Base-by-base conservation (phyloP, 257 asterid genomes). In the Asclepias syriaca region DNA sequence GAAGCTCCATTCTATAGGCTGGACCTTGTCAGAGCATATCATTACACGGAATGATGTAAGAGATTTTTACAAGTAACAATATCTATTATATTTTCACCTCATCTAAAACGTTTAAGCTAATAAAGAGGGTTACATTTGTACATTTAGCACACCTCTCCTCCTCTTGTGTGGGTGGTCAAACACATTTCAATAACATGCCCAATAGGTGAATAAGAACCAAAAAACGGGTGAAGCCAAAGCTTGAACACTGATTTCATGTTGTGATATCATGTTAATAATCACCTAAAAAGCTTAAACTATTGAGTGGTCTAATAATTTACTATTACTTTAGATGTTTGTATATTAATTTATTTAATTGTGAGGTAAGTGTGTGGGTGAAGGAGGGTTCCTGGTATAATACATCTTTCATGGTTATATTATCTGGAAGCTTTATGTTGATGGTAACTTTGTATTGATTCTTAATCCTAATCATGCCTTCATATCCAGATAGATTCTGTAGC, bases 401-500 rank as follows among this genome's bases (percentile, higher is more conserved):
- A 58, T 58, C 16, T 58, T 58, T 8, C 64, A 10, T 22, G 60
- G 32, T 4, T 22, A 54, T 19, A 10, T 58, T 58, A 7, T 63
- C 66, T 61, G 37, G 19, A 61, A 60, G n/a, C 39, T 34, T 34
- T 61, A 61, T 61, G 5, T 34, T 60, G 66, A 60, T 60, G 12
- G 21, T 60, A 60, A 59, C 29, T 24, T 60, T n/a, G 6, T 29
- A 72, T 54, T 65, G 53, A 54, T 68, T 69, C 56, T 27, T 43
- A 46, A 43, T 68, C 64, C 48, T 71, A 39, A 74, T 54, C 55
- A 48, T 48, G 34, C 43, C 57, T 75, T 60, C 67, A 21, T 46
- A 71, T 82, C 67, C 89, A 91, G 99, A 82, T 94, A 84, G 98
- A 94, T 83, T 84, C 89, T 74, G 92, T 94, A 68, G 96, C 97